Evolutionary conservation across 345 rosid species (phyloP), one percentile per base, ranked within the genome.

Genomic region (Populus euphratica): DNA sequence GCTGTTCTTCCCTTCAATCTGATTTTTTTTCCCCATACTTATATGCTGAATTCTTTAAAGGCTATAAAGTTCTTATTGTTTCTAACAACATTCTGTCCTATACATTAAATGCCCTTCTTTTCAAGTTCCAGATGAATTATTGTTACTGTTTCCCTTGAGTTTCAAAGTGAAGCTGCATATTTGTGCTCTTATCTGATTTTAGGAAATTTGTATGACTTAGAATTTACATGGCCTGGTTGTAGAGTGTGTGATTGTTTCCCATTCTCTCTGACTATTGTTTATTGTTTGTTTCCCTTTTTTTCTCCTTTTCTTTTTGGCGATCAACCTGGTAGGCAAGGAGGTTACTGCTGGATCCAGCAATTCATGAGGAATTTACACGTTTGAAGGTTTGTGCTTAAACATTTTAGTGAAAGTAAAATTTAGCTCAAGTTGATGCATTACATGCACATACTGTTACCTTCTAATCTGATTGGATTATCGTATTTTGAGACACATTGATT

Each of bases 331-430:
- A 96, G 99, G 93, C 97, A 41, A 91, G 98, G 88, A 90, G 99
- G 81, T 83, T 96, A 59, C 86, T 96, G 18, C 84, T 96, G 82
- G 99, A 96, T 89, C 98, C 97, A 38, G 98, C 99, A 59, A 91
- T 96, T 82, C 98, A 93, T 76, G 99, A 92, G 86, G 99, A 96
- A 79, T 96, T 93, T 74, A 87, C 94, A 38, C 96, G 97, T 56
- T 77, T 96, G 72, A 96, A 93, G 95, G 99, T 90, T 69, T 78
- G 88, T 79, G 68, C 89, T 75, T 62, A 56, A 66, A 76, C 33
- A 65, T 79, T 21, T 20, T 73, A 20, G 38, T 38, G 39, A 14
- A 10, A 27, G 10, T 68, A 43, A 29, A 43, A 63, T 41, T 59
- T 68, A 27, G 31, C 21, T 36, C 33, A 47, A 75, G 38, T 73